A percentile compares a stretch with the other conserved stretches of the same genome.
phyloP scores from a whole-genome alignment of 805 yeast genomes.

The Nakazawaea pomicola region DNA sequence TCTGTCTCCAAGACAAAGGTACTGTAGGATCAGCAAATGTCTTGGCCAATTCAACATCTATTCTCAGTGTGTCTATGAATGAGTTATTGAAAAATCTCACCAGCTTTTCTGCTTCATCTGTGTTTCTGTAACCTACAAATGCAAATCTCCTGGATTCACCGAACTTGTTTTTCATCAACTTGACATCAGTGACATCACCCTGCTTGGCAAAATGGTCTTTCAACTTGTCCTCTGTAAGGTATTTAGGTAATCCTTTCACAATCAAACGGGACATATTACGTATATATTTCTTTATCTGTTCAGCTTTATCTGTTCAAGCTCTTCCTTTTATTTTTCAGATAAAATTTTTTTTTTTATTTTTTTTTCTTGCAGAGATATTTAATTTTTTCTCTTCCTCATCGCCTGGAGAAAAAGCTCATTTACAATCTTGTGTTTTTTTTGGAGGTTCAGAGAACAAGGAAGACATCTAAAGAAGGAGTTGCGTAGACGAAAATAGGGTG shows the following conservation, averaged over 20 bases:
- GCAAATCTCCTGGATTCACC: slow-evolving; percentile 94
- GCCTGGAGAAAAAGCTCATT: slow-evolving; percentile 6
- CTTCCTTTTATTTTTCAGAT: slow-evolving; percentile 10
- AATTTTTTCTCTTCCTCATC: background rate
- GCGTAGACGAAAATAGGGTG: no score
- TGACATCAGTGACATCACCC: slow-evolving; percentile 82
- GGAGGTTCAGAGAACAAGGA: background rate
- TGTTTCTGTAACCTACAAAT: slow-evolving; percentile 79
- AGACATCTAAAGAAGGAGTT: no score
- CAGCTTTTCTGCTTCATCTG: slow-evolving; percentile 72
- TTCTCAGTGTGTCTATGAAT: slow-evolving; percentile 75
- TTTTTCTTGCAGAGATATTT: no score
- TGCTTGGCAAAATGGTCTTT: slow-evolving; percentile 53
- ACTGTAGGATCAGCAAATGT: slow-evolving; percentile 80
- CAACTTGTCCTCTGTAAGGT: slow-evolving; percentile 69
- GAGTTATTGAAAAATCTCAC: slow-evolving; percentile 70
- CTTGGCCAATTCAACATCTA: slow-evolving; percentile 79
- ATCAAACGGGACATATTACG: slow-evolving; percentile 72
- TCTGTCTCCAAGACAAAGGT: slow-evolving; percentile 60
- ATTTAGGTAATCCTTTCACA: slow-evolving; percentile 83
- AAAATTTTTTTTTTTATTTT: slow-evolving; percentile 1
- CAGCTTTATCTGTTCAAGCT: background rate
- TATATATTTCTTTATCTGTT: slow-evolving; percentile 11
- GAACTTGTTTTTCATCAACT: slow-evolving; percentile 69
- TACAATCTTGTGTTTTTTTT: background rate